Conservation (phyloP, 345 rosid species). For the Trapa bicornis region DNA sequence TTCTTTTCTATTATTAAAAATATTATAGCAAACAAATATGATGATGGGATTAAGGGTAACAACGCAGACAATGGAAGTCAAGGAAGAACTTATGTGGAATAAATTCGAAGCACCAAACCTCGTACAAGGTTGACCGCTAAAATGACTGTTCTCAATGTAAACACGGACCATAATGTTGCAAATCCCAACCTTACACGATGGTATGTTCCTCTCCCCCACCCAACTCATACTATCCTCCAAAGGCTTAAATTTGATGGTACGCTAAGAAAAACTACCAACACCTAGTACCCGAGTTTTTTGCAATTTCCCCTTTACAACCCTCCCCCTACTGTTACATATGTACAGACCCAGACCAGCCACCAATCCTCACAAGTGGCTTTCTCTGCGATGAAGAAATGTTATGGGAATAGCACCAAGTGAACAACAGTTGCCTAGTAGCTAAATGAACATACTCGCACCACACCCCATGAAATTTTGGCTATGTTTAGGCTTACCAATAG, state of each 20-base stretch:
- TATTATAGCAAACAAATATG: too few relatives aligned
- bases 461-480: not conserved
- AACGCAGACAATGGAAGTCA: too few relatives aligned
- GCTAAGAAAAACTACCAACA: conserved; percentile 2
- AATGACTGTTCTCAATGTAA: not conserved
- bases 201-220: not conserved
- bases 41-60: too few relatives aligned
- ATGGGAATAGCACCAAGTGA: not conserved
- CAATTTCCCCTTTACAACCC: conserved; percentile 11
- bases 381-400: not conserved
- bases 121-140: too few relatives aligned
- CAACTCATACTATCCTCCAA: not conserved
- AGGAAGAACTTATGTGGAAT: too few relatives aligned
- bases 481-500: not conserved
- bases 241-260: not conserved
- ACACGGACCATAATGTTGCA: not conserved
- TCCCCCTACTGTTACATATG: conserved; percentile 10
- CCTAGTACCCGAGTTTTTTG: conserved; percentile 2
- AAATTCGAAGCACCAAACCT: too few relatives aligned
- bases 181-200: not conserved
- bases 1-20: too few relatives aligned
- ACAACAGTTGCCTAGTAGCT: not conserved
- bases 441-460: not conserved
- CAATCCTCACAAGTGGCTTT: not conserved
- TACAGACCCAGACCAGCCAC: not conserved